Evolutionary conservation across 108 stramenopile genomes (phyloP).

Genomic region (Nannochloropsis salina): DNA sequence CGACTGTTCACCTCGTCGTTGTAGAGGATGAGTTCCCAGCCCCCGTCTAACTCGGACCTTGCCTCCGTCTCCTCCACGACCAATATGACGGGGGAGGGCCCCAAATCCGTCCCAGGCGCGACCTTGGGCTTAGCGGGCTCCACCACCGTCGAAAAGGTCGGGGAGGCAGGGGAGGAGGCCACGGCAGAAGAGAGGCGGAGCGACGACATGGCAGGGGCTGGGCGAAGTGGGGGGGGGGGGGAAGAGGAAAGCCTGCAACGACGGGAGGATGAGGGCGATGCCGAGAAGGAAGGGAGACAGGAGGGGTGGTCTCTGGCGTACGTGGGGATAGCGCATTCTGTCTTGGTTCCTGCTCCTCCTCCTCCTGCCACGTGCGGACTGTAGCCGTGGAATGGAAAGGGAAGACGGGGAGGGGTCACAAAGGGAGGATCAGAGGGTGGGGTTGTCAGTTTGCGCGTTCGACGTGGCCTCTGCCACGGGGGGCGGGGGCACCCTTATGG

Average conservation of each 20-base stretch:
- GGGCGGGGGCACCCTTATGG: no score
- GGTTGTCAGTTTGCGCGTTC: no score
- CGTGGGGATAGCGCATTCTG: background rate
- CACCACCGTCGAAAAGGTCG: background rate
- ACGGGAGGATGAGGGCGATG: background rate
- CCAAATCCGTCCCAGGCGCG: background rate
- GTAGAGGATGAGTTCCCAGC: background rate
- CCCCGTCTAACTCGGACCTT: background rate
- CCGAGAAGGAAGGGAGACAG: background rate
- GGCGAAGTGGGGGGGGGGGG: background rate
- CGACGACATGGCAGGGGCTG: background rate
- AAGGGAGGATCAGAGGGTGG: no score
- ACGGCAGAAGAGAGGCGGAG: background rate
- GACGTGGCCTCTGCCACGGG: no score
- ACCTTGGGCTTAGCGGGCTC: background rate
- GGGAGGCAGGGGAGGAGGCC: background rate
- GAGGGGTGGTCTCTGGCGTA: background rate
- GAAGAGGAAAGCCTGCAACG: background rate
- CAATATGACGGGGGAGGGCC: background rate
- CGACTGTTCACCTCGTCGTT: background rate
- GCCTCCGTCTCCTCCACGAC: background rate
- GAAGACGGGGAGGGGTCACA: background rate
- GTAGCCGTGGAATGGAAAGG: background rate
- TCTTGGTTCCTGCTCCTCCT: background rate
- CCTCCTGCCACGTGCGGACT: background rate